Evolutionary conservation across 495 filamentous ascomycete species (phyloP), one percentile per base, ranked within the genome.

Genomic region (Hypoxylon intermedium): DNA sequence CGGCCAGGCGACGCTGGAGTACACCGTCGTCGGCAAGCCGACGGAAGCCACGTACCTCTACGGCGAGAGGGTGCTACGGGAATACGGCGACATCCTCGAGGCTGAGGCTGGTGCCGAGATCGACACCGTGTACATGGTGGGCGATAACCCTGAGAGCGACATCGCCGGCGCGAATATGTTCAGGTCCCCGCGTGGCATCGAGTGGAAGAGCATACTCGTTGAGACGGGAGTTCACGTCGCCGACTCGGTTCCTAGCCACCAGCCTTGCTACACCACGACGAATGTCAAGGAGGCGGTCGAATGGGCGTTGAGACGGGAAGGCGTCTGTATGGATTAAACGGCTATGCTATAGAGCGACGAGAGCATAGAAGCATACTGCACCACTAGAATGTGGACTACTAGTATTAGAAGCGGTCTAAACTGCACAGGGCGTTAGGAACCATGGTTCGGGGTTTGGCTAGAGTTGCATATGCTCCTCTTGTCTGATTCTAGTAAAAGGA

Each of bases 101-200:
- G 71, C 71, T 18, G 72, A 81, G 33, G 71, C 71, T 18, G 59
- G 89, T 51, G 75, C 78, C 64, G 52, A 64, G 16, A 67, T 92
- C 60, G 77, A 77, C 65, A 83, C 79, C 12, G 87, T 95, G 2
- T 94, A 90, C 69, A 93, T 95, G 90, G 76, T 96, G 15, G 92
- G 91, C 0, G 91, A 95, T 59, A 96, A 95, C 62, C 91, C 91
- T 0, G 87, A 87, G 60, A 87, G 82, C 9, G 91, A 96, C 73
- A 92, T 96, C 57, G 67, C 73, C 3, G 91, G 91, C 9, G 90
- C 87, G 5, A 94, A 93, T 63, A 71, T 70, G 9, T 93, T 86
- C 72, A 67, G 71, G n/a, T 89, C 85, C 37, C 67, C 69, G 0
- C 56, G 72, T 53, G 84, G 84, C 3, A 87, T 81, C 26, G 70